Base-by-base conservation (phyloP, 2,329 filamentous ascomycete species). In the Aspergillus pseudoglaucus region DNA sequence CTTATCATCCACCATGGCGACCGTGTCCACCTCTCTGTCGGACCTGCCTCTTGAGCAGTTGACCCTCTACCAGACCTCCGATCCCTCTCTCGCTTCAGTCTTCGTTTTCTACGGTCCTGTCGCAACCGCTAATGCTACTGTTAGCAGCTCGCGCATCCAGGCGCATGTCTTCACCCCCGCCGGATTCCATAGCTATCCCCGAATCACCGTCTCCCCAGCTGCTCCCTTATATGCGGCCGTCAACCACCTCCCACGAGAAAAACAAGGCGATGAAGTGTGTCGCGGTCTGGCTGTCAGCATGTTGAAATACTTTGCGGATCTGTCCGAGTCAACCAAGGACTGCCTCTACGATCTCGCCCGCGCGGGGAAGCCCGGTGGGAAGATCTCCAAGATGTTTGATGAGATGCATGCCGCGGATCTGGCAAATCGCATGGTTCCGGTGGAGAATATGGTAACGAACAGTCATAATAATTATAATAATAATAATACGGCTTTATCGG, bases 341-440 rank as follows among this genome's bases (percentile, higher is more conserved):
- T 78, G 82, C 51, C 78, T 95, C 66, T 82, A 76, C 46, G 69
- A 74, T 40, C 69, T 76, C 46, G 71, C 75, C 47, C 75, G 75
- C 52, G 68, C 74, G 20, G 68, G 77, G 59, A 75, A 75, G 18
- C 76, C 79, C 48, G 75, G 80, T 44, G 82, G 81, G 37, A 84
- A 82, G 38, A 78, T 80, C 1, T 81, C 85, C 17, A 75, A 77
- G 39, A 77, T 95, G 50, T 97, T 97, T 68, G 82, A 87, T 53
- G 90, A 96, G 65, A 84, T 91, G 67, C 93, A 98, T 78, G 90
- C 91, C 17, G 93, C 90, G 39, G 88, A 95, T 60, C 73, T 98
- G 50, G 90, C 91, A 45, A 85, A 87, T 66, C 82, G 83, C 44
- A 93, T 97, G 84, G 79, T 84, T 53, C 84, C 80, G 70, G 84